Evolutionary conservation across 148 eudicot genomes (phyloP).

Genomic region (Rhododendron mucronatum): DNA sequence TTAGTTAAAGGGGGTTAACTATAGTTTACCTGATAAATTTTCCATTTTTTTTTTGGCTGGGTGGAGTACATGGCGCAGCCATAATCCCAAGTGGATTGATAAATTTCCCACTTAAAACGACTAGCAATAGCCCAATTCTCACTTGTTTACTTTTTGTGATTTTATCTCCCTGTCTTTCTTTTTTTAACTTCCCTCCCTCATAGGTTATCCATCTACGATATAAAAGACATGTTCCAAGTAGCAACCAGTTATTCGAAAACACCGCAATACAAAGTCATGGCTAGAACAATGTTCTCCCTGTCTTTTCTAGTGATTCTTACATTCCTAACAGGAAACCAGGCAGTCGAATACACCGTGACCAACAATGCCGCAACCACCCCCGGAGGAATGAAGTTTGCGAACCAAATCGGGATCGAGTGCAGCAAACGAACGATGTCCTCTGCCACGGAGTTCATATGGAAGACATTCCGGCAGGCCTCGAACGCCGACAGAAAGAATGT

Average conservation of each 20-base stretch:
- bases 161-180: too few species aligned
- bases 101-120: too few species aligned
- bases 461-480: slow-evolving; percentile 26
- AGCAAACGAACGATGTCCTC: slow-evolving; percentile 7
- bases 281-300: neutral
- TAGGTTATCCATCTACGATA: neutral
- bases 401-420: slow-evolving; percentile 25
- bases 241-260: too few species aligned
- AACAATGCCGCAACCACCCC: slow-evolving; percentile 21
- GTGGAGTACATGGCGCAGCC: too few species aligned
- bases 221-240: neutral
- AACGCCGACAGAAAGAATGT: slow-evolving; percentile 8
- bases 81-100: too few species aligned
- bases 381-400: slow-evolving; percentile 28
- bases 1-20: too few species aligned
- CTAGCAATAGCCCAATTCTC: too few species aligned
- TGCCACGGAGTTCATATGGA: slow-evolving; percentile 7
- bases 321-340: neutral
- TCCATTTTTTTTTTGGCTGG: too few species aligned
- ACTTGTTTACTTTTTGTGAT: too few species aligned
- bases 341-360: slow-evolving; percentile 28
- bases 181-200: too few species aligned
- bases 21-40: too few species aligned
- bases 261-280: neutral
- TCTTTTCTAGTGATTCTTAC: neutral